Percentiles rank a stretch among this genome's conserved stretches.
phyloP scores from a whole-genome alignment of 1,139 yeast genomes.

The Nematodospora anomalae region DNA sequence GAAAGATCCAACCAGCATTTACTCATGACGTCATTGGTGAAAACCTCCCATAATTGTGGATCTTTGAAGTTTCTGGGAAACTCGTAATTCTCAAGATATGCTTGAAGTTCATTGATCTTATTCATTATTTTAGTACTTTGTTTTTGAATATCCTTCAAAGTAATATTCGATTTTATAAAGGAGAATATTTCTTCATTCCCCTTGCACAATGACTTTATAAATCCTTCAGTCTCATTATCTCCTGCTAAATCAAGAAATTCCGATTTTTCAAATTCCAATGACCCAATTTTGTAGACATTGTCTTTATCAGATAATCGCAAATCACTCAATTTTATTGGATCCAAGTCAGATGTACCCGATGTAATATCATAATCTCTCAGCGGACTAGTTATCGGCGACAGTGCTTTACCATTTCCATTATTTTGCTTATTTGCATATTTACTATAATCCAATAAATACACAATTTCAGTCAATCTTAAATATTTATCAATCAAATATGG shows the following conservation, averaged over 20 bases:
- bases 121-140: constrained; percentile 42
- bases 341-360: constrained; percentile 6
- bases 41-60: constrained; percentile 32
- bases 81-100: constrained; percentile 39
- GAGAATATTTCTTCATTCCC: constrained; percentile 45
- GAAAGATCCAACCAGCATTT: constrained; percentile 31
- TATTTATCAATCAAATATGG: constrained; percentile 70
- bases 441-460: constrained; percentile 38
- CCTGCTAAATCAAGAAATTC: constrained; percentile 49
- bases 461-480: constrained; percentile 59
- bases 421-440: constrained; percentile 5
- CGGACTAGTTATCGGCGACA: constrained; percentile 9
- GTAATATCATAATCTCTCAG: constrained; percentile 2
- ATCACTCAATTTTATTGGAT: constrained; percentile 11
- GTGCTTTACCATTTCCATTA: constrained; percentile 1
- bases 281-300: constrained; percentile 52
- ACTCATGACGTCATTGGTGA: constrained; percentile 32
- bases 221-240: constrained; percentile 51
- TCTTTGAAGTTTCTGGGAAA: constrained; percentile 33
- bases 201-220: constrained; percentile 45
- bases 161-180: constrained; percentile 46
- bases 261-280: constrained; percentile 54
- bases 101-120: constrained; percentile 36
- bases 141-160: constrained; percentile 48
- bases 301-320: constrained; percentile 16